Evolutionary conservation across 2,329 filamentous ascomycete genomes (phyloP), one percentile per base, ranked within the genome.

Genomic region (Ceratocystiopsis sp.): DNA sequence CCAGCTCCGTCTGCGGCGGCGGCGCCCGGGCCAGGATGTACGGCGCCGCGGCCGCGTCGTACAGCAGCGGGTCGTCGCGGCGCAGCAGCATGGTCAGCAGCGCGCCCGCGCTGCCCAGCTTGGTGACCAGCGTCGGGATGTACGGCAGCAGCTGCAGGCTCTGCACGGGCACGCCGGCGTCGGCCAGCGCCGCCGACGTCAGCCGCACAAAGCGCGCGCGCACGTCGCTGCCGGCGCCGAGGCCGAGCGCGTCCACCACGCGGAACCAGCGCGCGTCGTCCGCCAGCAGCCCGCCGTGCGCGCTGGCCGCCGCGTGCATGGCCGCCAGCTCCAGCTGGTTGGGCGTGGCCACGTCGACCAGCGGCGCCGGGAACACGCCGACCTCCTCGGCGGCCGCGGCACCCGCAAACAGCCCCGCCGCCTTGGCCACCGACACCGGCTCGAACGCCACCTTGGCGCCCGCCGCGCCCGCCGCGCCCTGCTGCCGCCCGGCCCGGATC

Each of bases 141-240:
- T 85, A 93, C 0, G 91, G 91, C 1, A 95, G 70, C 17, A 98
- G 71, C 53, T 91, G 84, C 36, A 95, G 71, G 34, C 71, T 75
- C 62, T 89, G 82, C 52, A 93, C 80, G 0, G 89, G 85, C 13
- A 94, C 73, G 1, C 89, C 91, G 11, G 75, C 67, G 51, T 93
- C 80, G 1, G 86, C 82, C 42, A 95, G 65, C 3, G 68, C 66
- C 0, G 62, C 54, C 2, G 71, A 76, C 0, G 84, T 82, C n/a
- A 86, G 64, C 5, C 70, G 64, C 0, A 81, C 68, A 42, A 94
- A 79, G 1, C 75, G 71, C 25, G 86, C 78, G 42, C 84, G 68
- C 1, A 84, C 80, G 16, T 42, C 42, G 18, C 33, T 35, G 17
- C 46, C 43, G 4, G 80, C 63, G 69, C 32, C 41, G 54, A 95